Conservation (phyloP, 495 filamentous ascomycete genomes). For the Cercophora scortea region DNA sequence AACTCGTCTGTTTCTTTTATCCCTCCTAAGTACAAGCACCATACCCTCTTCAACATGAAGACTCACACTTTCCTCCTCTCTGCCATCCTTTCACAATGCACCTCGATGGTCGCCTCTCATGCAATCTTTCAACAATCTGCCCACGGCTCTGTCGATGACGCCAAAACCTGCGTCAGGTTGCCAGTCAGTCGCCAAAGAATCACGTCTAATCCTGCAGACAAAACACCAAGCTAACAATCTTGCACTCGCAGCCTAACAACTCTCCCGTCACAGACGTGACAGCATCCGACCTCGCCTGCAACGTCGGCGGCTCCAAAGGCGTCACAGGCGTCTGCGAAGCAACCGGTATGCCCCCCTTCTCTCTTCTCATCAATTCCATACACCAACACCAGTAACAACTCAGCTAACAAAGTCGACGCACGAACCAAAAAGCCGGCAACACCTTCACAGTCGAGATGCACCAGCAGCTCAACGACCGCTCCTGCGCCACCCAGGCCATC, state of each 20-base stretch:
- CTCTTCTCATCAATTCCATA: constrained; percentile 26
- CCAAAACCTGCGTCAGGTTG: constrained; percentile 12
- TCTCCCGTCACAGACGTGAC: constrained; percentile 32
- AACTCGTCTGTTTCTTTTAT: too few relatives aligned
- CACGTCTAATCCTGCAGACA: constrained; percentile 31
- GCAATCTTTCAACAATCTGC: constrained; percentile 35
- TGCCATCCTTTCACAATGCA: constrained; percentile 8
- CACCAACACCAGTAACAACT: neutral
- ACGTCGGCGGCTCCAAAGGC: constrained; percentile 27
- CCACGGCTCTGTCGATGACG: constrained; percentile 9
- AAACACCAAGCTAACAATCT: too few relatives aligned
- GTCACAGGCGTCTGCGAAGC: constrained; percentile 22
- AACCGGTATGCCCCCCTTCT: constrained; percentile 16
- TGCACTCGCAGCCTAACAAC: constrained; percentile 25
- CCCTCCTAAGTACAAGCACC: too few relatives aligned
- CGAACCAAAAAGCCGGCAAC: constrained; percentile 28
- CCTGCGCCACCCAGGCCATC: constrained; percentile 7
- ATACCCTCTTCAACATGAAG: constrained; percentile 10
- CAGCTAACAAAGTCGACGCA: constrained; percentile 20
- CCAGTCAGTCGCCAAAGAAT: constrained; percentile 32
- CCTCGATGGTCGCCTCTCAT: constrained; percentile 14
- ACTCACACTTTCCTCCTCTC: constrained; percentile 5
- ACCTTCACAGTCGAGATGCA: constrained; percentile 23
- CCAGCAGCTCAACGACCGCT: constrained; percentile 7
- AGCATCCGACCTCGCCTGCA: constrained; percentile 28